Evolutionary conservation across 176 grass and related monocot species (phyloP).

Genomic region (Tuctoria greenei): DNA sequence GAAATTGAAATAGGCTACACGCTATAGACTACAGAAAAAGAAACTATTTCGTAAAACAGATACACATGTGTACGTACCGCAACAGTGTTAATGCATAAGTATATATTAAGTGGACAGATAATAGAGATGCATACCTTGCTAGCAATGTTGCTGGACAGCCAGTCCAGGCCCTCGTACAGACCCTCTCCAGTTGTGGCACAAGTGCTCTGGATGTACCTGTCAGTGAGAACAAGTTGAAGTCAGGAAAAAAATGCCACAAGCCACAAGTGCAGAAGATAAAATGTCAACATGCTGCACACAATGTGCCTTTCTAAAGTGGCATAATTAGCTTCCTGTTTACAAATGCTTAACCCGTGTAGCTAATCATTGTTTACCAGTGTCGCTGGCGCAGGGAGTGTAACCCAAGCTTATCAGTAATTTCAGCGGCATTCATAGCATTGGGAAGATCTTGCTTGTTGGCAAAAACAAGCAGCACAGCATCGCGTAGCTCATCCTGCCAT

Average conservation of each 20-base stretch:
- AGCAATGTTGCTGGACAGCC: conserved; percentile 58
- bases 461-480: conserved; percentile 49
- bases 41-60: not conserved
- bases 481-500: conserved; percentile 44
- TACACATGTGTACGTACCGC: no score
- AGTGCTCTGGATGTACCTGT: conserved; percentile 61
- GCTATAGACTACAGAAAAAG: not conserved
- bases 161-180: conserved; percentile 55
- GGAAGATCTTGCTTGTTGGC: conserved; percentile 59
- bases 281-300: not conserved
- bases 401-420: conserved; percentile 47
- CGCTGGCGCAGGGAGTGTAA: conserved; percentile 44
- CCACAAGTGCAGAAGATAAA: not conserved
- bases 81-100: no score
- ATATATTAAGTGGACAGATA: no score
- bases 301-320: not conserved
- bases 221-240: not conserved
- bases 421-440: conserved; percentile 50
- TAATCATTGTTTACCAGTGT: conserved; percentile 29
- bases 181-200: conserved; percentile 56
- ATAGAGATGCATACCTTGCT: conserved; percentile 40
- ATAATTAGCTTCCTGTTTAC: not conserved
- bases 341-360: not conserved
- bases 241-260: not conserved
- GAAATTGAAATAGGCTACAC: not conserved